Base-by-base conservation (phyloP, 257 asterid genomes). In the Ocimum tenuiflorum region DNA sequence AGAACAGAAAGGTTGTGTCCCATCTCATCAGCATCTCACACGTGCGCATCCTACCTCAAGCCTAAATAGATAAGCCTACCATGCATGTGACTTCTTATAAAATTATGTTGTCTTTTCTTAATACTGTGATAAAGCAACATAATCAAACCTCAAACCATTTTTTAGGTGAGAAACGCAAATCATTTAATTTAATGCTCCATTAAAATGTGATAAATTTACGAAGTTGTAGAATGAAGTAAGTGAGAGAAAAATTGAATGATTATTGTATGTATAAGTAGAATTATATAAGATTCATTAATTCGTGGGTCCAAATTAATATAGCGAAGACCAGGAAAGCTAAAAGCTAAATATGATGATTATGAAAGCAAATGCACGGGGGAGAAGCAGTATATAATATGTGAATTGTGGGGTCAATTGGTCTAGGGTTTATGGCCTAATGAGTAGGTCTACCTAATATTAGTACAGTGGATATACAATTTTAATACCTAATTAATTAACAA, bases 381-480 rank as follows among this genome's bases (percentile, higher is more conserved):
- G 51, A 52, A 58, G 61, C 45, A 55, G 61, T 58, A 48, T 36
- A 31, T 2, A 31, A 43, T n/a, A 24, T 36, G 22, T 13, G 24
- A 49, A 49, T 42, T 7, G 73, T 70, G 80, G 79, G 73, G 54
- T 63, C 75, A 57, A 23, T 18, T 65, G 67, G 75, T 64, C 60
- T 71, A 61, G 78, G 76, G 70, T 69, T 79, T 42, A 53, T 61
- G 65, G 49, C 0, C 39, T 47, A 76, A 51, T 69, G 4, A 67
- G 77, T 73, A 79, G 79, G 77, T 76, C 55, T 70, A 76, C 84
- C 81, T 76, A 79, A 68, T 76, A 33, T 47, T 69, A 65, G 15
- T 65, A 65, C 53, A 22, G 18, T 18, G 19, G 31, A 20, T 49
- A 33, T 48, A 58, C 38, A 59, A 56, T 48, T 73, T 60, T 17